Base-by-base conservation (phyloP, 345 rosid species). In the Trapa incisa region DNA sequence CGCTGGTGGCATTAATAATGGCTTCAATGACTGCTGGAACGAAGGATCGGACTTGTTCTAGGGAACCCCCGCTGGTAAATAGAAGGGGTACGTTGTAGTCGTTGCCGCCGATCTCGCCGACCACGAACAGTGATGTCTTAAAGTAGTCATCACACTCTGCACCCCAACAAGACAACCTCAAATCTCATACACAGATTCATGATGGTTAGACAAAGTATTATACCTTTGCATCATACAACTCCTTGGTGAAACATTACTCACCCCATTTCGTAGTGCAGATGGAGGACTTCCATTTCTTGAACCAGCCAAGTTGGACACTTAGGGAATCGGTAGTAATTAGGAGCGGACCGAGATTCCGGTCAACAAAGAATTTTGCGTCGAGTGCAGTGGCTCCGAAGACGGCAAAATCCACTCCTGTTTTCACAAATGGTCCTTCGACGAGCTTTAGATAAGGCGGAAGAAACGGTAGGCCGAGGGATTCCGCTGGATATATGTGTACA, bases 91-190 rank as follows among this genome's bases (percentile, higher is more conserved):
- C 80, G 65, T 82, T 86, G 73, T 84, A 89, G 71, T 89, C 96
- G 64, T 86, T 88, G 29, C 92, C 96, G 36, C 89, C 92, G 0
- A 89, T 86, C 72, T 88, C 91, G 29, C 92, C 92, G 6, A 89
- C 83, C 60, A 85, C 22, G 69, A 89, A 81, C 39, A 89, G 74
- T 3, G 96, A 82, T 71, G 79, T 86, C 67, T 70, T 82, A 54
- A 86, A 79, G 73, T 80, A 82, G 4, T 36, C 45, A 12, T 75
- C 66, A 47, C 95, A 86, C 12, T 80, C 91, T 88, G 74, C 9
- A 43, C 29, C 1, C 52, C 38, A 38, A 12, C 22, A 37, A 1
- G 0, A 54, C 14, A 22, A 22, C 29, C 29, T 22, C 29, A 22
- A 22, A 22, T 22, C 29, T 22, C 29, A 22, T 0, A 22, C 29